Conservation (phyloP, 495 filamentous ascomycete species). For the Aspergillus diversus region DNA sequence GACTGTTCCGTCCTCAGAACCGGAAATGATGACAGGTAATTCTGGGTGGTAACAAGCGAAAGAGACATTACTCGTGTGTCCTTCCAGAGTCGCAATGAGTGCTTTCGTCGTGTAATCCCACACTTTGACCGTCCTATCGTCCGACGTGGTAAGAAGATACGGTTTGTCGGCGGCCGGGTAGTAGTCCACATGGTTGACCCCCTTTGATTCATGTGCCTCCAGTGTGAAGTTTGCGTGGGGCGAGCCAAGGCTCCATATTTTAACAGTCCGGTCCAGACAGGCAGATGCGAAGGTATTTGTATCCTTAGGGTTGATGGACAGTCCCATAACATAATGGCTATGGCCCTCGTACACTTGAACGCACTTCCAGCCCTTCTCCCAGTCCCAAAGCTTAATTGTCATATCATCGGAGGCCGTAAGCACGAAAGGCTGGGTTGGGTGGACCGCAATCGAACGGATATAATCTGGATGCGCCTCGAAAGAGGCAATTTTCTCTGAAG, state of each 20-base stretch:
- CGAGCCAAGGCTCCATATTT: conserved; percentile 97
- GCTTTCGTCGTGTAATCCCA: conserved; percentile 99
- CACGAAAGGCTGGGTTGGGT: conserved; percentile 94
- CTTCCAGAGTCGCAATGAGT: conserved; percentile 93
- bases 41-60: conserved; percentile 99
- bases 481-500: conserved; percentile 96
- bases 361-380: conserved; percentile 98
- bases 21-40: conserved; percentile 96
- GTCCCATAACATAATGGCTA: conserved; percentile 97
- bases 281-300: conserved; percentile 98
- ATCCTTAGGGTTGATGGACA: conserved; percentile 99
- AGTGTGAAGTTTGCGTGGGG: conserved; percentile 90
- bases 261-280: conserved; percentile 94
- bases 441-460: conserved; percentile 96
- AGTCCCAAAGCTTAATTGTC: conserved; percentile 99
- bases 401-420: conserved; percentile 98
- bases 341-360: conserved; percentile 99
- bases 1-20: conserved; percentile 95
- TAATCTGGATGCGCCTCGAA: conserved; percentile 99
- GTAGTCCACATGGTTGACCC: conserved; percentile 97
- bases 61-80: conserved; percentile 98
- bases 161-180: conserved; percentile 97
- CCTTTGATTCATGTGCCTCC: conserved; percentile 97
- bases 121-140: conserved; percentile 91
- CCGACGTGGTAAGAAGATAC: conserved; percentile 94